Evolutionary conservation across 352 stramenopile genomes (phyloP), one percentile per base, ranked within the genome.

Genomic region (Phytopythium cucurbitacearum): DNA sequence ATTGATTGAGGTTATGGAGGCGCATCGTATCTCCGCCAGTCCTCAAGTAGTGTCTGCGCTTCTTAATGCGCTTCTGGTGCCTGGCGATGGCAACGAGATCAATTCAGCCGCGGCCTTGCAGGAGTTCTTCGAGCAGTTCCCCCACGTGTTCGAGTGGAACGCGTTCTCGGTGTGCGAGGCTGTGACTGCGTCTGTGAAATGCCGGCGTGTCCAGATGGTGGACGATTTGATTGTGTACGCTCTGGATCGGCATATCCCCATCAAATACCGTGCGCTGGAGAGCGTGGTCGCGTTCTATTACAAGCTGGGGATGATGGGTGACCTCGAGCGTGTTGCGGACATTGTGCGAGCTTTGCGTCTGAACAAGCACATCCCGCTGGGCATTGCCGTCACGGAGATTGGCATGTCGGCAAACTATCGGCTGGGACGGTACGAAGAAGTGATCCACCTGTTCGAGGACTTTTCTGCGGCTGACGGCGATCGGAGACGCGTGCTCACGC

Each of bases 181-280:
- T 41, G 59, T 88, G 42, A 75, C 89, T 41, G 67, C 68, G 52
- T 65, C 70, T 28, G 67, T 89, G 43, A 69, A 67, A 10, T 60
- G 64, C 40, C 64, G 86, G 47, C 67, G 75, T 16, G 62, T 67
- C 36, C 63, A 73, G 44, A 47, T 91, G 28, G 76, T 91, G 0
- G 76, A 89, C 37, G 63, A 83, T 21, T 53, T 89, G 2, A 69
- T 89, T 40, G 71, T 71, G 3, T 72, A 84, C 46, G 76, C 81
- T 11, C 57, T 91, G 52, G 66, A 86, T 53, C 76, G 67, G 41
- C 64, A 65, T 42, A 87, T 88, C 55, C 64, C 76, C 4, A 81
- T 91, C 57, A 91, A 89, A 56, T 91, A 91, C 50, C 76, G 75
- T 12, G 81, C 81, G 16, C 66, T 91, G 10, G 81, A 91, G 59